A percentile compares a stretch with the other conserved stretches of the same genome.
Evolutionary conservation across 2,329 filamentous ascomycete genomes (phyloP).

Genomic region (Talaromyces marneffei): DNA sequence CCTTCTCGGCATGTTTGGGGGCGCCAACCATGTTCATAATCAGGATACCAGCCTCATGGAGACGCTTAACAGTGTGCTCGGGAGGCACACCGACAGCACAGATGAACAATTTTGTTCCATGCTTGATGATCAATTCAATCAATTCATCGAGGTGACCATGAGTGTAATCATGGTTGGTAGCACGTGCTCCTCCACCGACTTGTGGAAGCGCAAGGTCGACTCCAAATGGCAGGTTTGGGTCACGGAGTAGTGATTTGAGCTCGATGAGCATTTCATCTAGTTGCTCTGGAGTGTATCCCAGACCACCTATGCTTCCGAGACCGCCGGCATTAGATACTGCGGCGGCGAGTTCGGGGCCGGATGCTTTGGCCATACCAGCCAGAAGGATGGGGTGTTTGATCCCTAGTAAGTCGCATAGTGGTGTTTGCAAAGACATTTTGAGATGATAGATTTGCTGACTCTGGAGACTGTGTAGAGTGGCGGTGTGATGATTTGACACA

Average conservation of each 20-base stretch:
- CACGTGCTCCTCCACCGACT: conserved; percentile 73
- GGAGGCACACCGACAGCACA: conserved; percentile 84
- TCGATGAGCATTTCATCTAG: conserved; percentile 77
- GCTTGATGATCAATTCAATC: conserved; percentile 77
- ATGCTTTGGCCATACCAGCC: conserved; percentile 87
- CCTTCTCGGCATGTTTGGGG: conserved; percentile 85
- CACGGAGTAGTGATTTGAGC: conserved; percentile 67
- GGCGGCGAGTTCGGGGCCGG: conserved; percentile 70
- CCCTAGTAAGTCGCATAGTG: conserved; percentile 69
- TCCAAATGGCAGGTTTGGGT: conserved; percentile 72
- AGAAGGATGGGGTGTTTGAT: conserved; percentile 88
- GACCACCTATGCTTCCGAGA: conserved; percentile 57
- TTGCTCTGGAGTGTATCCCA: conserved; percentile 67
- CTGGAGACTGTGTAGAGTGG: neutral
- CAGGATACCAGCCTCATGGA: conserved; percentile 74
- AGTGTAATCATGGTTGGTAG: conserved; percentile 96
- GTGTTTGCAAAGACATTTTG: conserved; percentile 60
- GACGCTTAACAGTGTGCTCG: conserved; percentile 60
- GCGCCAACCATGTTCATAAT: conserved; percentile 98
- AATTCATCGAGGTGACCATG: conserved; percentile 80
- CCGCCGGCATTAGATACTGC: conserved; percentile 86
- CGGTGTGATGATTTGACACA: neutral
- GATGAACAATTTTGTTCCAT: conserved; percentile 80
- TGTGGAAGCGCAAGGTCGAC: conserved; percentile 89
- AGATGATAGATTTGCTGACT: neutral